Percentiles rank a stretch among this genome's conserved stretches.
Evolutionary conservation across 1,139 yeast genomes (phyloP).

Genomic region (Pneumocystis murina): DNA sequence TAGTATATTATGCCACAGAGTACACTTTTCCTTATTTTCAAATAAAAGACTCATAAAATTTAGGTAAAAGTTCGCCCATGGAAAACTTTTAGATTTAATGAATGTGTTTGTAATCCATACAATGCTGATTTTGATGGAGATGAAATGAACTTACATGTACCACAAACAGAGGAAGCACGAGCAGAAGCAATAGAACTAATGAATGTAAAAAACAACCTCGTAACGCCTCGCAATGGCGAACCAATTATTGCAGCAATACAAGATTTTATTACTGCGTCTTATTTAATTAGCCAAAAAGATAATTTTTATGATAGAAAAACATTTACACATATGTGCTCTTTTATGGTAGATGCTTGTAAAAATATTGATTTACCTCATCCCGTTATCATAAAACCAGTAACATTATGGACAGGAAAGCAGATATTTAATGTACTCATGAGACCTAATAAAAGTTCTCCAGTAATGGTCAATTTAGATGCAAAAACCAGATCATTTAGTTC

Average conservation of each 20-base stretch:
- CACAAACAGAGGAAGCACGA: constrained; percentile 97
- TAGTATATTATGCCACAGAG: constrained; percentile 69
- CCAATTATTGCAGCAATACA: constrained; percentile 99
- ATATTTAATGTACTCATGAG: constrained; percentile 73
- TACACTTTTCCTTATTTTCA: neutral
- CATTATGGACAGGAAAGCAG: constrained; percentile 95
- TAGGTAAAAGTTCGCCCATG: constrained; percentile 93
- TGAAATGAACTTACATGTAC: constrained; percentile 97
- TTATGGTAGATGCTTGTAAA: constrained; percentile 87
- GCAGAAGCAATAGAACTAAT: constrained; percentile 94
- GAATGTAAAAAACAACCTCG: constrained; percentile 91
- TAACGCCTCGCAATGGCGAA: constrained; percentile 96
- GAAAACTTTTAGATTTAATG: constrained; percentile 94
- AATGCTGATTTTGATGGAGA: constrained; percentile 99
- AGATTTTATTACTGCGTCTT: constrained; percentile 96
- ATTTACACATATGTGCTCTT: constrained; percentile 64
- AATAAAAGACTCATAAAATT: neutral
- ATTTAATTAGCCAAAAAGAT: constrained; percentile 81
- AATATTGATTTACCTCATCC: constrained; percentile 96
- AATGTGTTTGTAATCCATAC: constrained; percentile 98
- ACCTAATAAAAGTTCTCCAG: constrained; percentile 64
- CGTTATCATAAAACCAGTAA: constrained; percentile 72
- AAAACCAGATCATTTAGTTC: constrained; percentile 75
- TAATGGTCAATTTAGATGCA: constrained; percentile 81
- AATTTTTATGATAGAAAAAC: constrained; percentile 81